Evolutionary conservation across 2,329 filamentous ascomycete genomes (phyloP), one percentile per base, ranked within the genome.

Genomic region (Cucurbitaria berberidis): DNA sequence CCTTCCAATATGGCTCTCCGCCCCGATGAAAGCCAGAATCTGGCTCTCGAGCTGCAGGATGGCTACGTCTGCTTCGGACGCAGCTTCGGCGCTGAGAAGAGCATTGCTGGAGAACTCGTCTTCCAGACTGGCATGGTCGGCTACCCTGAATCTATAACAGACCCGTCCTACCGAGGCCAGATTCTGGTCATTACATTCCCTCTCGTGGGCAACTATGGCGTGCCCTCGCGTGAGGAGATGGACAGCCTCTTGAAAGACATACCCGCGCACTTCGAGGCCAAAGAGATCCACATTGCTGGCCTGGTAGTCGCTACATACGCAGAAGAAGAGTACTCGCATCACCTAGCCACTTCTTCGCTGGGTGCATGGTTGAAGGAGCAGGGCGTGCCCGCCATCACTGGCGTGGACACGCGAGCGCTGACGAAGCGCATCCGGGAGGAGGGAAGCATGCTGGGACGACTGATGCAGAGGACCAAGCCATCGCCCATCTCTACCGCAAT

Each of bases 61-160:
- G 92, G 93, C 77, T 86, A 89, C 53, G 85, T 91, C 73, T 96
- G 92, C 82, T 90, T 96, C 75, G 95, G 95, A 67, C 92, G 91
- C 82, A 96, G 92, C 84, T 99, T 99, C 75, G 95, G 95, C 78
- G 93, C 93, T 60, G 84, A 91, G 72, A 96, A 93, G 84, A 96
- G 91, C 80, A 87, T 96, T 71, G 90, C 93, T 63, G 95, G 95
- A 76, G 95, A 99, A 83, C 84, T 99, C 75, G 95, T 99, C 79
- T 99, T 99, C 82, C 93, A 98, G 84, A 99, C 95, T 53, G 95
- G 95, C 78, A 96, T 98, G 93, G 95, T 98, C 67, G 95, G 95
- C 72, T 99, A 99, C 76, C 93, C 95, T 36, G 95, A 99, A 82
- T 96, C 89, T 42, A 84, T 95, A 67, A 93, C 90, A 56, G 90